Evolutionary conservation across 805 yeast species (phyloP), one percentile per base, ranked within the genome.

Genomic region (Clavispora phyllophila): DNA sequence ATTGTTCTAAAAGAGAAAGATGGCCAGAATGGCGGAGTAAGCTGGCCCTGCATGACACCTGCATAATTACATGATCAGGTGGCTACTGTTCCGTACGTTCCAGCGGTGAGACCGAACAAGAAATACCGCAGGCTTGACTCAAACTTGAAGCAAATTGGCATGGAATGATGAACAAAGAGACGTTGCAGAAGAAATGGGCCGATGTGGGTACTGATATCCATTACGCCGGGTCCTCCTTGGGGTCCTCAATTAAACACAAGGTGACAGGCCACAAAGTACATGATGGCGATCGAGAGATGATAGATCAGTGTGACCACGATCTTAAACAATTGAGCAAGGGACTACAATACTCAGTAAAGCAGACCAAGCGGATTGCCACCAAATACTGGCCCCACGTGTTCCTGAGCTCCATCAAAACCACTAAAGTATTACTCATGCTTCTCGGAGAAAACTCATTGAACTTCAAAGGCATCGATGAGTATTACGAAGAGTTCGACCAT

Each of bases 221-320:
- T 13, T 15, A 31, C 14, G 36, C 33, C 17, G 34, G 40, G 27
- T 19, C 34, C 4, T 27, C 34, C 12, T 20, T 37, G 19, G 40
- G 40, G 2, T 20, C 33, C 18, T 22, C 36, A 8, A 27, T 38
- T 12, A 38, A 38, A 24, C 29, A 37, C 13, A 31, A 38, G 23
- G 19, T 38, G 13, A 31, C 41, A 18, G 47, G 44, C 25, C 39
- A 43, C 22, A 42, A 42, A 26, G 41, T 37, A 24, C 41, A 41
- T 24, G 36, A 36, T 26, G 45, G 35, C 4, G 75, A 71, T 42
- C 78, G 74, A 49, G 66, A 64, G 26, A 48, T 63, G 12, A 57
- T 73, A 9, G 48, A 52, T n/a, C 63, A 62, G 36, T 75, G 76
- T 65, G 68, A 67, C 42, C 66, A 70, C 44, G 78, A 74, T 47